Evolutionary conservation across 148 eudicot genomes (phyloP).

Genomic region (Chenopodium quinoa): DNA sequence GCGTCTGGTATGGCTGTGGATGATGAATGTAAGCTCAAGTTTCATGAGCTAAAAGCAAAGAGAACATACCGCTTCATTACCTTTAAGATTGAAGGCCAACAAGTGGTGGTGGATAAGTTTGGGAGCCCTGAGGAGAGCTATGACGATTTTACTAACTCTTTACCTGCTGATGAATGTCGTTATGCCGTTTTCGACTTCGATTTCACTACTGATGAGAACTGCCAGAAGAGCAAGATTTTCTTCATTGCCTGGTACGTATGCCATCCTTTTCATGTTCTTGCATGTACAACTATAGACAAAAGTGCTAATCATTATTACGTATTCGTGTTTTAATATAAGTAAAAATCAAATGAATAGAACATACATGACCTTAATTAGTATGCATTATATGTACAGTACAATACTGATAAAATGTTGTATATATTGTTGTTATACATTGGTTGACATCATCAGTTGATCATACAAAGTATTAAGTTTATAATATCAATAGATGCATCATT

Average conservation of each 20-base stretch:
- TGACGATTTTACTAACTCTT: constrained; percentile 63
- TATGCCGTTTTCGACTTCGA: constrained; percentile 84
- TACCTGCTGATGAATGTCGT: constrained; percentile 79
- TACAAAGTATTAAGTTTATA: no score
- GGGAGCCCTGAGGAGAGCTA: constrained; percentile 60
- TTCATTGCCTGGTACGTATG: constrained; percentile 69
- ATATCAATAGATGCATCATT: no score
- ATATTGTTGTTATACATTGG: no score
- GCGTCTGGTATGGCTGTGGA: constrained; percentile 80
- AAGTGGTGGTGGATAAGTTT: constrained; percentile 75
- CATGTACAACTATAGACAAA: not conserved
- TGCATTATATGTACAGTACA: not conserved
- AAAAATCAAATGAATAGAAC: not conserved
- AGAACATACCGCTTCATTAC: constrained; percentile 59
- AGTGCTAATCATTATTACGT: no score
- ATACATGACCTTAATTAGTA: not conserved
- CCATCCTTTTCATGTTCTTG: not conserved
- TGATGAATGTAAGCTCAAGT: constrained; percentile 75
- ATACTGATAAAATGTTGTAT: not conserved
- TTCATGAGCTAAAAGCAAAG: constrained; percentile 64
- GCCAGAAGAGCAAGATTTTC: constrained; percentile 92
- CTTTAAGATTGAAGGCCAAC: constrained; percentile 69
- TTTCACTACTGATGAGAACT: constrained; percentile 71
- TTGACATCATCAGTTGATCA: no score
- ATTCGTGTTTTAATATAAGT: no score